Conservation (phyloP, 495 filamentous ascomycete genomes). For the Penicillium salamii region DNA sequence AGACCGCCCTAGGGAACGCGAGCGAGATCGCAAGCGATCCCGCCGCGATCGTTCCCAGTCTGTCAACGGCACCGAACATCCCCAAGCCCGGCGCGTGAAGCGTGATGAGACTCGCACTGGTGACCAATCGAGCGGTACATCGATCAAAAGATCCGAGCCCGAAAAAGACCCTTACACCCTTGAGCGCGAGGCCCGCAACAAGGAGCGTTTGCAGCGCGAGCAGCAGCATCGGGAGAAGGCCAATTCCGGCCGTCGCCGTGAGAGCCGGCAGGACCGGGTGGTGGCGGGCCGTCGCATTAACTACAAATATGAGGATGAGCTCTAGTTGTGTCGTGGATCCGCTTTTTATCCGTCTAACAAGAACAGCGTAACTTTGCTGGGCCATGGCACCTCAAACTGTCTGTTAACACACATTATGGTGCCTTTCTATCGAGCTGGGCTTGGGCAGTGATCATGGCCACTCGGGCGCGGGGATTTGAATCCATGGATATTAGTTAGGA, state of each 20-base stretch:
- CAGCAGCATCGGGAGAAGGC: conserved; percentile 63
- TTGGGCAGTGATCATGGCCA: too few relatives aligned
- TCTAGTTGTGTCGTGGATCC: conserved; percentile 3
- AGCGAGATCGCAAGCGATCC: conserved; percentile 53
- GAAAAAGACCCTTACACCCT: conserved; percentile 67
- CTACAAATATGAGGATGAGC: conserved; percentile 61
- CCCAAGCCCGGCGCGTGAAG: conserved; percentile 43
- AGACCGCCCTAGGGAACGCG: conserved; percentile 41
- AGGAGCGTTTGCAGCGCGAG: conserved; percentile 75
- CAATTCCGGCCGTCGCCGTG: conserved; percentile 47
- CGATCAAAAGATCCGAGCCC: conserved; percentile 25
- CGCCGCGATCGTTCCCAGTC: conserved; percentile 52
- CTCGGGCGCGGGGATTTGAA: too few relatives aligned
- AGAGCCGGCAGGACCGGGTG: conserved; percentile 51
- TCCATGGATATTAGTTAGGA: too few relatives aligned
- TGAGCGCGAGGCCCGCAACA: conserved; percentile 72
- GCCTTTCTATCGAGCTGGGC: too few relatives aligned
- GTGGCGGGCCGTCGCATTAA: conserved; percentile 50
- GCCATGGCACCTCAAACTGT: too few relatives aligned
- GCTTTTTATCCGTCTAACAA: not conserved
- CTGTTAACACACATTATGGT: too few relatives aligned
- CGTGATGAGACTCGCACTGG: conserved; percentile 29
- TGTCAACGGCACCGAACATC: conserved; percentile 32
- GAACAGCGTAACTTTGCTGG: not conserved
- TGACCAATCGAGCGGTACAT: conserved; percentile 14